A percentile compares a stretch with the other conserved stretches of the same genome.
Evolutionary conservation across 768 basidiomycete species (phyloP).

Genomic region (Sporobolomyces roseus): DNA sequence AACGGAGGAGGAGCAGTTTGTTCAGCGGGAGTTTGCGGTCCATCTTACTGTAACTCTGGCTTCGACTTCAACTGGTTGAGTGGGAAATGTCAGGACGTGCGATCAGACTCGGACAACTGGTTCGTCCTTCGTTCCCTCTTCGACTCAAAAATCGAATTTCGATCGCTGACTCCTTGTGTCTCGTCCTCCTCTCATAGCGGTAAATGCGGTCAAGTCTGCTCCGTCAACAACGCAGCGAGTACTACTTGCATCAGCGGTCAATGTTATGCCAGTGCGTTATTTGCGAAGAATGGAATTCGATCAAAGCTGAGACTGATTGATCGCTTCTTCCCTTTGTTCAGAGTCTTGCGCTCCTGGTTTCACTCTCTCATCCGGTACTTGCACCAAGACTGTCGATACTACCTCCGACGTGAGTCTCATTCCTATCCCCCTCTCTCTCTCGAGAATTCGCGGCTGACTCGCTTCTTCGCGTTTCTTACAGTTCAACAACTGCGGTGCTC

Average conservation of each 20-base stretch:
- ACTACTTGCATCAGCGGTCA: conserved; percentile 14
- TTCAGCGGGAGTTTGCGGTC: conserved; percentile 18
- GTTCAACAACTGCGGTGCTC: conserved; percentile 32
- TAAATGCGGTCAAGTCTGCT: conserved; percentile 29
- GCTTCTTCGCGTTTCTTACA: background rate
- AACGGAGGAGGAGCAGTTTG: conserved; percentile 27
- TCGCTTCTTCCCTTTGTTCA: background rate
- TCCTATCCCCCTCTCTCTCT: too few relatives aligned
- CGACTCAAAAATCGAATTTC: background rate
- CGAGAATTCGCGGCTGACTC: too few relatives aligned
- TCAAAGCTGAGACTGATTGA: background rate
- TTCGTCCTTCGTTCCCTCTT: background rate
- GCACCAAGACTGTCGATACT: conserved; percentile 29
- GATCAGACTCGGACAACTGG: conserved; percentile 27
- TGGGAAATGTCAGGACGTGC: conserved; percentile 29
- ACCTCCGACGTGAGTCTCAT: conserved; percentile 25
- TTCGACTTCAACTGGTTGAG: conserved; percentile 33
- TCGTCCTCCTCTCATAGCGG: conserved; percentile 12
- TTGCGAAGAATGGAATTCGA: background rate
- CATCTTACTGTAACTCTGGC: conserved; percentile 15
- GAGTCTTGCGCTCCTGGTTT: conserved; percentile 24
- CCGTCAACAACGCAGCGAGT: conserved; percentile 6
- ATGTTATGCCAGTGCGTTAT: conserved; percentile 20
- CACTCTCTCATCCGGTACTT: conserved; percentile 26
- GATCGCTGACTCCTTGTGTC: background rate